Base-by-base conservation (phyloP, 768 basidiomycete genomes). In the Pleurotus eryngii region DNA sequence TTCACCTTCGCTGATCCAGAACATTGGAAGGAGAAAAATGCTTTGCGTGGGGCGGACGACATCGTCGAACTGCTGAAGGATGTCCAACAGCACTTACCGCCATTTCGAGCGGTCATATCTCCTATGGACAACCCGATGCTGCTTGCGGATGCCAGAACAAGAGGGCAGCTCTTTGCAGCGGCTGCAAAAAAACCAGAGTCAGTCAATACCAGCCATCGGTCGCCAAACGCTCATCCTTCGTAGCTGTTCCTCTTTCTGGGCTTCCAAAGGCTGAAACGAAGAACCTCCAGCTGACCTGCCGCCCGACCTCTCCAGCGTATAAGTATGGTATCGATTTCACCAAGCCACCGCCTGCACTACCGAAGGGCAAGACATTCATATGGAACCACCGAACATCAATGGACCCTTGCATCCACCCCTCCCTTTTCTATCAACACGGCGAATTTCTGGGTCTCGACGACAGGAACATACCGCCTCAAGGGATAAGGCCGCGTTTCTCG, bases 401-500 rank as follows among this genome's bases (percentile, higher is more conserved):
- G 74, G 65, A 76, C 54, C 72, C 75, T 0, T 79, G 76, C 60
- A 49, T 65, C 14, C 70, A 77, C 43, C 70, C 72, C 26, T 50
- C 64, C 24, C 55, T 70, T 24, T 57, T 73, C 30, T 69, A 72
- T 39, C 62, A 67, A 0, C 73, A 79, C 55, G 79, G 77, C 0
- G 71, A 75, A 18, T 79, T 77, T 58, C 67, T 81, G 48, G 67
- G 69, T 0, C 69, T 76, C 26, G 58, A 65, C 1, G 26, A 37
- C 1, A 76, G 77, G 3, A 78, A 76, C 0, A 50, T 46, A 5
- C 73, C 76, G 2, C 62, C 65, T 43, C 56, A 18, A 1, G 63
- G 64, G 0, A 65, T 79, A 48, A 54, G 75, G 0, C 81, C 80
- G 0, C 69, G 71, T 1, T 81, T 82, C 55, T 74, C 78, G 8